Evolutionary conservation across 1,284 basidiomycete species (phyloP), one percentile per base, ranked within the genome.

Genomic region (Kalmanozyma brasiliensis): DNA sequence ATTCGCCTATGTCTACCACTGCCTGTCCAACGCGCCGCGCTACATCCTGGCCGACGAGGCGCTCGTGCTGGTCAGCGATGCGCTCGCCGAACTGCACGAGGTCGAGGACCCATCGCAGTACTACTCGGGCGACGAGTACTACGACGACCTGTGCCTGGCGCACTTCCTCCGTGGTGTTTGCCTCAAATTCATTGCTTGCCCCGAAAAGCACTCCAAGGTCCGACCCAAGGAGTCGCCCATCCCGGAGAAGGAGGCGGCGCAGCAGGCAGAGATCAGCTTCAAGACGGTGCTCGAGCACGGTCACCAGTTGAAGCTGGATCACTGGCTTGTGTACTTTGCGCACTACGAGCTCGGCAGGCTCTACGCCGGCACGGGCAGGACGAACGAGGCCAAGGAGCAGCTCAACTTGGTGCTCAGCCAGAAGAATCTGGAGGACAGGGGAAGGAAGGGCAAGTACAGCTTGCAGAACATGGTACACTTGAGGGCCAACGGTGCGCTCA

Each of bases 381-480:
- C 26, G 4, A 36, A 14, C 2, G 67, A 80, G 44, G 80, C 80
- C 0, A 66, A 64, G 47, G 57, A 67, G 23, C 55, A 77, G 62
- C 55, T 79, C 37, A 64, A 79, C n/a, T 17, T 77, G 11, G 74
- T 82, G 2, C 38, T 82, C 11, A 56, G 52, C 23, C 70, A 72
- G 36, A 82, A 81, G 68, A 66, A 32, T 14, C 53, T 82, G 24
- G 79, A 78, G 52, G 78, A 80, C 46, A 52, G 55, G 16, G 71
- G 60, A 2, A 64, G 77, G 45, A 80, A 79, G 68, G 78, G 79
- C 41, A 82, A 82, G 52, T 80, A 80, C 47, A 67, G 65, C 32
- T 64, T 81, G 68, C 77, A 80, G 58, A 82, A 82, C 72, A 82
- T 82, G 80, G 76, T 73, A 14, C 65, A 77, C 35, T 53, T 82